Evolutionary conservation across 2,329 filamentous ascomycete genomes (phyloP).

Genomic region (Metarhizium anisopliae): DNA sequence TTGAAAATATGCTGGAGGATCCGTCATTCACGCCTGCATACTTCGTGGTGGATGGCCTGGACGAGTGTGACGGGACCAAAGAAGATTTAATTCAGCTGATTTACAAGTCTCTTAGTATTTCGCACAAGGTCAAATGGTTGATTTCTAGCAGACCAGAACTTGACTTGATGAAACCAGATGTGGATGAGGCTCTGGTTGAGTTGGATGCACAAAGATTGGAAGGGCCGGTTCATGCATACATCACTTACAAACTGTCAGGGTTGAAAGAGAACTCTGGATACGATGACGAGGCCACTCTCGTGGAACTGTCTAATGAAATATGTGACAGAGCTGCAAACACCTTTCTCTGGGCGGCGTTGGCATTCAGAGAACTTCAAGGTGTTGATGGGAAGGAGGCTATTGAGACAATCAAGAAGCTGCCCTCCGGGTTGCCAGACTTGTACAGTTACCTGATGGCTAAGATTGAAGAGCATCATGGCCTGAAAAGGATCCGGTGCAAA

Average conservation of each 20-base stretch:
- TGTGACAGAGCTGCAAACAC: slow-evolving; percentile 10
- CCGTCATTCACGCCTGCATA: slow-evolving; percentile 20
- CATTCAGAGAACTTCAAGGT: slow-evolving; percentile 6
- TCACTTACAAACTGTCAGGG: slow-evolving; percentile 22
- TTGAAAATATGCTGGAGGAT: slow-evolving; percentile 31
- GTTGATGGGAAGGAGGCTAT: slow-evolving; percentile 6
- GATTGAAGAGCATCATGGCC: slow-evolving; percentile 1
- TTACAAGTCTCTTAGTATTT: slow-evolving; percentile 13
- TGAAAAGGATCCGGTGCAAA: slow-evolving; percentile 4
- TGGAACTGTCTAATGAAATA: slow-evolving; percentile 6
- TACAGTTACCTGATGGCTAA: slow-evolving; percentile 5
- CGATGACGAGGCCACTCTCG: slow-evolving; percentile 1
- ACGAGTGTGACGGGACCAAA: slow-evolving; percentile 30
- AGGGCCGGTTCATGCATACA: slow-evolving; percentile 26
- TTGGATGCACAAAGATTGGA: slow-evolving; percentile 27
- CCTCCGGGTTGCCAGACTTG: slow-evolving; percentile 3
- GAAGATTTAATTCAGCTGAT: slow-evolving; percentile 28
- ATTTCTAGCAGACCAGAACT: slow-evolving; percentile 28
- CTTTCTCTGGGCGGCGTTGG: slow-evolving; percentile 11
- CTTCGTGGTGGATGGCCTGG: slow-evolving; percentile 38
- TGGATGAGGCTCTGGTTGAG: slow-evolving; percentile 26
- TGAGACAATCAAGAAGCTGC: slow-evolving; percentile 4
- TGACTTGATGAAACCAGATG: slow-evolving; percentile 18
- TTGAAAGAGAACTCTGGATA: slow-evolving; percentile 1
- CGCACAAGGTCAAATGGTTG: slow-evolving; percentile 27